These are phyloP conservation scores for Borovskyia barvae DNA, from an alignment of 208 protist genomes.

Conservation along the genomic window DNA sequence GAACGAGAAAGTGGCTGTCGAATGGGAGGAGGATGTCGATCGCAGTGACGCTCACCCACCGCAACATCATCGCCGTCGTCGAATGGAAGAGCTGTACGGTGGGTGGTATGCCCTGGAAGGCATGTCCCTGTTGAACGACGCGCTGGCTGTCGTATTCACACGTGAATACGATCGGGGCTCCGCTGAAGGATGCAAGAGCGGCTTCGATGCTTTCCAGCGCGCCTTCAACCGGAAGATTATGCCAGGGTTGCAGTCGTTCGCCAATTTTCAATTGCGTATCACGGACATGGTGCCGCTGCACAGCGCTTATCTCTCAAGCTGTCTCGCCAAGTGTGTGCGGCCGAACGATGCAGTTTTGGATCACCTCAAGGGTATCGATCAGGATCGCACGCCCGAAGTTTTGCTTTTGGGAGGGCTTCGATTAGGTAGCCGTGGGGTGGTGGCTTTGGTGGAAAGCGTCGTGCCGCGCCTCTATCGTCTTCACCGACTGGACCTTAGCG, in stretches of 20 bases:
- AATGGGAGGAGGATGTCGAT: not conserved
- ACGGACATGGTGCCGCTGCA: slow-evolving; percentile 38
- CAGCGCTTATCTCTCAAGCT: slow-evolving; percentile 61
- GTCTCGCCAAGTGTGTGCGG: slow-evolving; percentile 36
- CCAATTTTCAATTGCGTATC: slow-evolving; percentile 23
- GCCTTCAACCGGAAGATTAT: slow-evolving; percentile 28
- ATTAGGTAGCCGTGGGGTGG: slow-evolving; percentile 44
- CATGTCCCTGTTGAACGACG: slow-evolving; percentile 47
- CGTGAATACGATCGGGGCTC: slow-evolving; percentile 47
- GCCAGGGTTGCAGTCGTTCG: slow-evolving; percentile 33
- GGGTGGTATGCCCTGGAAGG: slow-evolving; percentile 43
- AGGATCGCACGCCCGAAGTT: slow-evolving; percentile 9
- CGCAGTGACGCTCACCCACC: not conserved
- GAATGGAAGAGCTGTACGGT: slow-evolving; percentile 47
- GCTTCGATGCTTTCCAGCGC: slow-evolving; percentile 35
- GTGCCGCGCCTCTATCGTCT: slow-evolving; percentile 55
- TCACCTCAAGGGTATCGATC: slow-evolving; percentile 22
- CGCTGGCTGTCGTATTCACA: slow-evolving; percentile 51
- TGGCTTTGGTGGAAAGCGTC: slow-evolving; percentile 33
- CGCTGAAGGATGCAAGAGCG: slow-evolving; percentile 4
- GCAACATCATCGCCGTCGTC: slow-evolving; percentile 9
- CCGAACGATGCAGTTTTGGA: slow-evolving; percentile 45
- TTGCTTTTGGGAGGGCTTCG: slow-evolving; percentile 33
- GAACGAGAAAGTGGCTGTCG: too few relatives aligned
- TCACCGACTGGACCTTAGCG: slow-evolving; percentile 46